Evolutionary conservation across 2,329 filamentous ascomycete species (phyloP).

Genomic region (Penicillium polonicum): DNA sequence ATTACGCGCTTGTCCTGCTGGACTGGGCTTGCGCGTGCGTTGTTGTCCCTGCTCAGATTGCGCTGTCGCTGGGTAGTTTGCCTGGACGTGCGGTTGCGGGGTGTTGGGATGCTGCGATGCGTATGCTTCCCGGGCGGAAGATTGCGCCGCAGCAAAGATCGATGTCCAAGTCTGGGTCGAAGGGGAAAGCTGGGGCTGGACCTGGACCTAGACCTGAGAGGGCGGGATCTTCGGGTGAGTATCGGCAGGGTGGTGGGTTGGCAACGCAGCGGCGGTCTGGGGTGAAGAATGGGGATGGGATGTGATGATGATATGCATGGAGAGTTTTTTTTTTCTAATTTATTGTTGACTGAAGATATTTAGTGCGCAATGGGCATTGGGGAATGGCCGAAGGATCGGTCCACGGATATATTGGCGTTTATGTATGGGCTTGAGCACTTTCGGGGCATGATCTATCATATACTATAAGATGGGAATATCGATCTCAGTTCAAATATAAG

Average conservation of each 20-base stretch:
- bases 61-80: slow-evolving; percentile 30
- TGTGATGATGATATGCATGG: neutral
- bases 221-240: neutral
- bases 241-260: neutral
- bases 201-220: too few species aligned
- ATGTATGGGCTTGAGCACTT: neutral
- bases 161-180: slow-evolving; percentile 12
- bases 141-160: neutral
- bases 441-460: neutral
- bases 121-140: slow-evolving; percentile 4
- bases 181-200: slow-evolving; percentile 22
- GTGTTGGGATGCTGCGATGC: slow-evolving; percentile 17
- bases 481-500: neutral
- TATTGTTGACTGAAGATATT: neutral
- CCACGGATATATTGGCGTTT: neutral
- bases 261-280: neutral
- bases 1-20: slow-evolving; percentile 32
- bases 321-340: neutral
- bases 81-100: slow-evolving; percentile 29
- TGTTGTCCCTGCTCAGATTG: slow-evolving; percentile 38
- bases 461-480: neutral
- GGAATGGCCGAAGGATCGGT: neutral
- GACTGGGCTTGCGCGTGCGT: slow-evolving; percentile 39
- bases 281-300: neutral
- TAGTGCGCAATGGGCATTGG: neutral